Base-by-base conservation (phyloP, 2,329 filamentous ascomycete species). In the Didymella pinodella region DNA sequence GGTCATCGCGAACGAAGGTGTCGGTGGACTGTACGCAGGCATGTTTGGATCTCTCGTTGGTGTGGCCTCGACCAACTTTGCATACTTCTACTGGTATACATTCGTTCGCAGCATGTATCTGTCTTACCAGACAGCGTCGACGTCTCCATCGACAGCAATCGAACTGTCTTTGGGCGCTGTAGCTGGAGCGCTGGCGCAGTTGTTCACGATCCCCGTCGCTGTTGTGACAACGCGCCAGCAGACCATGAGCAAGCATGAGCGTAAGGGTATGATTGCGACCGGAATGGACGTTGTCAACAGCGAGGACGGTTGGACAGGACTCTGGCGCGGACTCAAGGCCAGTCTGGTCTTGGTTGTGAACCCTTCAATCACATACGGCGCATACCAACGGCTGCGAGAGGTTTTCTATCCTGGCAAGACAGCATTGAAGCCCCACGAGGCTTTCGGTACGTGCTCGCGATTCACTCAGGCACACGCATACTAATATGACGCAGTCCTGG, bases 11-110 rank as follows among this genome's bases (percentile, higher is more conserved):
- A 88, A 88, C 52, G 95, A 99, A 67, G 95, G 95, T 31, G 56
- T 95, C 8, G 72, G 82, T 46, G 95, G 95, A 7, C 86, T 99
- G 7, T 99, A 99, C 73, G 88, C 91, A 51, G 95, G 95, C 61
- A 93, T 99, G 76, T 85, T 87, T 60, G 93, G 94, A 49, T 88
- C 93, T 4, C 83, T 99, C 18, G 81, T 98, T 50, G 95, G 95
- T 53, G 95, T 99, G 34, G 94, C 93, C 1, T 97, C 93, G 26
- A 98, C 94, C 51, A 99, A 99, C 79, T 99, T 99, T 76, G 95
- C 95, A 71, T 99, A 99, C 81, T 99, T 99, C 77, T 99, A 99
- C 82, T 98, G 94, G 93, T 98, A 98, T 77, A 94, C 92, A 5
- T 81, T 95, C 28, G 92, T 97, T 31, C 88, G 95, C 63, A 87